These are phyloP conservation scores for Akanthomyces lecanii DNA, from an alignment of 2,329 filamentous ascomycete genomes.

Conservation along the genomic window DNA sequence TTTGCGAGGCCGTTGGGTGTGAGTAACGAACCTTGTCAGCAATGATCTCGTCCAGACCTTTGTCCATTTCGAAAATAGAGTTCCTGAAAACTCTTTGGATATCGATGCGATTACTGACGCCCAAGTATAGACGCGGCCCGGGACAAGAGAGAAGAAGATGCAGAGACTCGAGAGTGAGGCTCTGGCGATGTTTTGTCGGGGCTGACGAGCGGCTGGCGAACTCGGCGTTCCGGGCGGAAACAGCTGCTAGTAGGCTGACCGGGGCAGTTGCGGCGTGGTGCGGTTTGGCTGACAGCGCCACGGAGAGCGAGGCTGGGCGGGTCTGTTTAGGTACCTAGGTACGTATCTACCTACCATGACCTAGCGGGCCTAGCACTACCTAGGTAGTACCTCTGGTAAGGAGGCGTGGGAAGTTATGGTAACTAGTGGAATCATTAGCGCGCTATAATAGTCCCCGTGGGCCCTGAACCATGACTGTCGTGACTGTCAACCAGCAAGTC, in stretches of 20 bases:
- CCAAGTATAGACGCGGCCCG: neutral
- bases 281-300: no score
- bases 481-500: no score
- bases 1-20: constrained; percentile 14
- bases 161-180: constrained; percentile 3
- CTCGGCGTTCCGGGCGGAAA: neutral
- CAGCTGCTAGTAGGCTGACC: neutral
- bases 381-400: no score
- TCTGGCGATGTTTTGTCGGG: constrained; percentile 14
- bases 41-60: constrained; percentile 55
- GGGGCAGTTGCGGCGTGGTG: no score
- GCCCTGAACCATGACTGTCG: no score
- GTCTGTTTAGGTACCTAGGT: no score
- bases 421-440: no score
- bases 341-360: no score
- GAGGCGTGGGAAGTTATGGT: no score
- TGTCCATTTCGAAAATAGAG: constrained; percentile 41
- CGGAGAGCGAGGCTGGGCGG: no score
- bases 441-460: no score
- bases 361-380: no score
- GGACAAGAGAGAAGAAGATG: neutral
- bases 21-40: constrained; percentile 40
- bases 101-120: neutral
- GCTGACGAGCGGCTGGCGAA: constrained; percentile 9
- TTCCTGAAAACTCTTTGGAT: neutral